Base-by-base conservation (phyloP, 225 moss, liverwort and hornwort species). In the Polytrichum formosum region DNA sequence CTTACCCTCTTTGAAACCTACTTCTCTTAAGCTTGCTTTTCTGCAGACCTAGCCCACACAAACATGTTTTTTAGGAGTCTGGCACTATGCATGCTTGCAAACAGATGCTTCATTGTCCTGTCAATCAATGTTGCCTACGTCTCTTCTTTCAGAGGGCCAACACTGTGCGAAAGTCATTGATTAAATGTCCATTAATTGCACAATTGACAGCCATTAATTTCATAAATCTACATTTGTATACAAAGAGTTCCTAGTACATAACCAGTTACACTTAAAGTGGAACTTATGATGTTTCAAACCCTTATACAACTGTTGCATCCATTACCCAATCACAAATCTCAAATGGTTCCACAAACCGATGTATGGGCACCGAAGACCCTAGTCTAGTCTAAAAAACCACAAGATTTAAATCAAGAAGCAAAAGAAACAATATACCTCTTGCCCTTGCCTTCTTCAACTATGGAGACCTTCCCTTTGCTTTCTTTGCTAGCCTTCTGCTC, bases 21-120 rank as follows among this genome's bases (percentile, higher is more conserved):
- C 81, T 98, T 98, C 29, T 98, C 94, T 74, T 98, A 94, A 77
- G 74, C 54, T 62, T 85, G 65, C 69, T 92, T 84, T 75, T 98
- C 97, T 54, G 97, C 94, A 82, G 90, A 87, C 84, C 97, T 97
- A 78, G 70, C 70, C 59, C 67, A 77, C 64, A 83, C 33, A 80
- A 55, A 29, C 37, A 75, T 21, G 35, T 5, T 53, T 35, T n/a
- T 31, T 1, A 66, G 13, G 28, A 31, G 7, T 35, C 5, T 18
- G 37, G 20, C 33, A 66, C n/a, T 20, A 22, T 19, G 29, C 28
- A 10, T 63, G 17, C 63, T 26, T 23, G 23, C 27, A 28, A 63
- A 63, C 17, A 26, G 13, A 13, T 46, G 3, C 46, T 46, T 46
- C 31, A 7, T 31, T 7, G 31, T 31, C 6, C 31, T 31, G 31